Evolutionary conservation across 2,329 filamentous ascomycete genomes (phyloP).

Genomic region (Colletotrichum gloeosporioides): DNA sequence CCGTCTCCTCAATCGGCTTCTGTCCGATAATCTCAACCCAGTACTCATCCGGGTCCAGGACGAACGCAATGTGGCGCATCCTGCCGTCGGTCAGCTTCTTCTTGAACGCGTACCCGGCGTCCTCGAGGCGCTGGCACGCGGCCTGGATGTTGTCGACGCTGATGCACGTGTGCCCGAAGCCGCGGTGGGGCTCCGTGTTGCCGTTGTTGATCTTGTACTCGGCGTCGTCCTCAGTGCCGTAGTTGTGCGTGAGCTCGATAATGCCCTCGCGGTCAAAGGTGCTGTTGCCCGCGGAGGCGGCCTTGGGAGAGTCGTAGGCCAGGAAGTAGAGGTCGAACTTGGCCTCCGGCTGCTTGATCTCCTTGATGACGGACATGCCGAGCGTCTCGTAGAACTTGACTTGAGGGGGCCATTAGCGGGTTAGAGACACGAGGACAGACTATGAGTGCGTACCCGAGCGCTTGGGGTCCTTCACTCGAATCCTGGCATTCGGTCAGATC

Average conservation of each 20-base stretch:
- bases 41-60: conserved; percentile 84
- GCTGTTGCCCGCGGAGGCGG: conserved; percentile 75
- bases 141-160: conserved; percentile 85
- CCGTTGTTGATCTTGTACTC: conserved; percentile 85
- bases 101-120: conserved; percentile 91
- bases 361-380: conserved; percentile 83
- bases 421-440: not conserved
- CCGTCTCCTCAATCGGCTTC: conserved; percentile 74
- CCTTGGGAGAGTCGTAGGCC: conserved; percentile 79
- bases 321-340: conserved; percentile 98
- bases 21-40: conserved; percentile 86
- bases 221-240: conserved; percentile 87
- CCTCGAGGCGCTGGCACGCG: conserved; percentile 87
- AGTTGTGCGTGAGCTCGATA: conserved; percentile 83
- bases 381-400: conserved; percentile 95
- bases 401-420: conserved; percentile 31
- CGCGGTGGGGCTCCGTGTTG: conserved; percentile 85
- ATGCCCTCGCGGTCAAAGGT: conserved; percentile 85
- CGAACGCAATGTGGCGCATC: conserved; percentile 90
- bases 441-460: conserved; percentile 61
- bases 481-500: conserved; percentile 55
- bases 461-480: conserved; percentile 94
- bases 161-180: conserved; percentile 88
- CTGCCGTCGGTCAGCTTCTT: conserved; percentile 91
- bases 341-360: conserved; percentile 81